Conservation (phyloP, 2,329 filamentous ascomycete genomes). For the Botrytis aclada region DNA sequence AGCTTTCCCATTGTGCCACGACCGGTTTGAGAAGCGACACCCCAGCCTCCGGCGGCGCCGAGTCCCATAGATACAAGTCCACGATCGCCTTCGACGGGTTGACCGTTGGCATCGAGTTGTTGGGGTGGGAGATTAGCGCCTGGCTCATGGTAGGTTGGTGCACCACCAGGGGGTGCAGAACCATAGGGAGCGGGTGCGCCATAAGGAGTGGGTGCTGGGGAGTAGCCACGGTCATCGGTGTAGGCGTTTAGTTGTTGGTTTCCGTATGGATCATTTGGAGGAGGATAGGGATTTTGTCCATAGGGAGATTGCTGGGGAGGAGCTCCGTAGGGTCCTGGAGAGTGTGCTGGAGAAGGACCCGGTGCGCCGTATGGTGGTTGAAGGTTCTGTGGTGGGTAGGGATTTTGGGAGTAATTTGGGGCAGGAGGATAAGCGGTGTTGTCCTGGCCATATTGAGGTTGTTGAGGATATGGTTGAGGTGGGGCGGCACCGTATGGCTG, state of each 20-base stretch:
- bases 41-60: slow-evolving; percentile 13
- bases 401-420: background rate
- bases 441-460: slow-evolving; percentile 1
- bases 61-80: slow-evolving; percentile 15
- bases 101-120: slow-evolving; percentile 5
- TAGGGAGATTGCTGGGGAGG: slow-evolving; percentile 4
- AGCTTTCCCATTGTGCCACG: slow-evolving; percentile 2
- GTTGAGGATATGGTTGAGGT: slow-evolving; percentile 13
- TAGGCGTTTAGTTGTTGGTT: slow-evolving; percentile 12
- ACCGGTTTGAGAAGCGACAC: background rate
- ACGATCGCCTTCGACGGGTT: slow-evolving; percentile 12
- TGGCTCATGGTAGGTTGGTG: slow-evolving; percentile 10
- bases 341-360: slow-evolving; percentile 7
- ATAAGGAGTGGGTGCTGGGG: background rate
- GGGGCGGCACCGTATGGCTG: slow-evolving; percentile 4
- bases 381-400: slow-evolving; percentile 8
- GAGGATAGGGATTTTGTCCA: background rate
- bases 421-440: slow-evolving; percentile 8
- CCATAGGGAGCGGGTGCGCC: background rate
- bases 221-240: background rate
- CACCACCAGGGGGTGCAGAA: background rate
- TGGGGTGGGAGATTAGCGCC: slow-evolving; percentile 7
- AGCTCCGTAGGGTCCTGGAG: background rate
- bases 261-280: background rate
- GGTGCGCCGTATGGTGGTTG: slow-evolving; percentile 8